Percentiles rank a stretch among this genome's conserved stretches.
Evolutionary conservation across 805 yeast species (phyloP).

Genomic region (Candida ovalis): DNA sequence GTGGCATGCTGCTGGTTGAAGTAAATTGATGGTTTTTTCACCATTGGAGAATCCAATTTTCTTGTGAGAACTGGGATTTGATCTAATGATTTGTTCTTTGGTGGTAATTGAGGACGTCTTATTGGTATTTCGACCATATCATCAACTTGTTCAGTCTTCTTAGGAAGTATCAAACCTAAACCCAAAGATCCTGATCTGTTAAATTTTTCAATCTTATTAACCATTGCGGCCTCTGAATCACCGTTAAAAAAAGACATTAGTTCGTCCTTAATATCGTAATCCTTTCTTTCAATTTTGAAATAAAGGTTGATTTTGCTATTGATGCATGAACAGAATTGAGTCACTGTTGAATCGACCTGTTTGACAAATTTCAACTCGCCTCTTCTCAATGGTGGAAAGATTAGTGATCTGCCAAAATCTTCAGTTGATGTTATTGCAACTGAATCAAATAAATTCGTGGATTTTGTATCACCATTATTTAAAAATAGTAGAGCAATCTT

Average conservation of each 20-base stretch:
- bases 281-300: constrained; percentile 10
- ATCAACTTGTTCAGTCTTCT: not conserved
- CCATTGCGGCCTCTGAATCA: not conserved
- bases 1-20: not conserved
- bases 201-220: not conserved
- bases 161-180: not conserved
- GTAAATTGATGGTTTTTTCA: not conserved
- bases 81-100: constrained; percentile 1
- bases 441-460: constrained; percentile 1
- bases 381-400: constrained; percentile 33
- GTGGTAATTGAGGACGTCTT: not conserved
- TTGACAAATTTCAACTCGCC: constrained; percentile 24
- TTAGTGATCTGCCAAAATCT: constrained; percentile 25
- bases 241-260: constrained; percentile 4
- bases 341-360: constrained; percentile 14
- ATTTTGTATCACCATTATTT: constrained; percentile 1
- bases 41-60: not conserved
- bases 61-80: not conserved
- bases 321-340: constrained; percentile 15
- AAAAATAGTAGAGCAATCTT: constrained; percentile 19
- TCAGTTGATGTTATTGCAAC: constrained; percentile 31
- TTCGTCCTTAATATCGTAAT: not conserved
- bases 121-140: not conserved
- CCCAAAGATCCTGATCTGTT: not conserved
- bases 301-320: constrained; percentile 15